Conservation (phyloP, 176 grass and related monocot genomes). For the Hordeum marinum region DNA sequence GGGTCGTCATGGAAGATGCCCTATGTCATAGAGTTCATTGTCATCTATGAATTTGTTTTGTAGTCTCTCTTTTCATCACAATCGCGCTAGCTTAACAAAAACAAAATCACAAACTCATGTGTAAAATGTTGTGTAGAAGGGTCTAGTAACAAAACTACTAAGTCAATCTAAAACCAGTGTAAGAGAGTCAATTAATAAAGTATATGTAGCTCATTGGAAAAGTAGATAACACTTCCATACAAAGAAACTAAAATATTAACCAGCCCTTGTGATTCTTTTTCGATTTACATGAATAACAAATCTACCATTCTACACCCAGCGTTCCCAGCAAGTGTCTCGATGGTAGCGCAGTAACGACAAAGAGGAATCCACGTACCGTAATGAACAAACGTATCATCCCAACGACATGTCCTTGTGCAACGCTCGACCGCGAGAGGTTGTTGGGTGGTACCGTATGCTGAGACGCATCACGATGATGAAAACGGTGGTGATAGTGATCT, state of each 20-base stretch:
- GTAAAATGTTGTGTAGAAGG: no score
- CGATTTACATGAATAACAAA: background rate
- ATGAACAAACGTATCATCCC: background rate
- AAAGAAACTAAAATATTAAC: background rate
- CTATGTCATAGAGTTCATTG: no score
- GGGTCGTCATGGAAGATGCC: no score
- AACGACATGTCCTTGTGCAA: background rate
- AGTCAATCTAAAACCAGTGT: no score
- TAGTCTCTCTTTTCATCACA: no score
- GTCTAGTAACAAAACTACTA: no score
- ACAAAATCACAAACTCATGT: no score
- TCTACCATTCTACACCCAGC: no score
- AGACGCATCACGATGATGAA: background rate
- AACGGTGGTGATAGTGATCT: background rate
- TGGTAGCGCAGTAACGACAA: no score
- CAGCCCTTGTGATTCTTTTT: background rate
- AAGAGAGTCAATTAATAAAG: background rate
- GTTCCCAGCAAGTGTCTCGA: no score
- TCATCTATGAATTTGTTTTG: no score
- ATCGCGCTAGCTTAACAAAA: no score
- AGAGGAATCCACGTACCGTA: background rate
- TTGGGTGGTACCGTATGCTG: background rate
- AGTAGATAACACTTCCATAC: background rate
- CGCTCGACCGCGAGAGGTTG: background rate
- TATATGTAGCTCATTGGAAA: background rate